Evolutionary conservation across 495 filamentous ascomycete genomes (phyloP), one percentile per base, ranked within the genome.

Genomic region (Talaromyces stipitatus): DNA sequence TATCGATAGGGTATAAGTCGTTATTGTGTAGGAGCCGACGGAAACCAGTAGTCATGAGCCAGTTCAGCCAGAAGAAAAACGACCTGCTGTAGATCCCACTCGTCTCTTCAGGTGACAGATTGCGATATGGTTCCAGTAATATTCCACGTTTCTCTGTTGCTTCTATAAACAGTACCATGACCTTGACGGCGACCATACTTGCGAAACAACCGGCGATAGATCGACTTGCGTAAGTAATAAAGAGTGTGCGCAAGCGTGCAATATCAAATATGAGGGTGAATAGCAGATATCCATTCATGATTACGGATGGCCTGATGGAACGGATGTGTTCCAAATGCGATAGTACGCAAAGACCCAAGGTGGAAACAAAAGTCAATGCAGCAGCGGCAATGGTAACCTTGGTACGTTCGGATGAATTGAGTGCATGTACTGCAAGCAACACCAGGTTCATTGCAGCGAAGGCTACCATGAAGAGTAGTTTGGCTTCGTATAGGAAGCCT

Each of bases 31-130:
- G 62, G 11, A 72, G 55, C 16, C 62, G 69, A 0, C 36, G 61
- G 54, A 74, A 76, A 0, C 79, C 80, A 29, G 61, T 11, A 1
- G 55, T 64, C 50, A 88, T 78, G 2, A 86, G 58, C 14, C 61
- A 64, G 58, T 82, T 85, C 54, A 86, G 67, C 83, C 85, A 88
- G 56, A 66, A 79, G 64, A 84, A 86, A 3, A 82, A 64, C 0
- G 64, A 66, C 14, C 71, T 71, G 55, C 70, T 78, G 55, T 78
- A 82, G 7, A 84, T 69, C 0, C 83, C 76, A 32, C 69, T 75
- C 0, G 77, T 82, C 18, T 79, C 80, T 60, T 90, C 87, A 0
- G 82, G 82, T 11, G 82, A 78, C 46, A 76, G 71, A 4, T 64
- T 58, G 6, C 56, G 57, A 57, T 73, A 82, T 50, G 72, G 69